phyloP scores from a whole-genome alignment of 306 rosid species.

The Quercus variabilis region DNA sequence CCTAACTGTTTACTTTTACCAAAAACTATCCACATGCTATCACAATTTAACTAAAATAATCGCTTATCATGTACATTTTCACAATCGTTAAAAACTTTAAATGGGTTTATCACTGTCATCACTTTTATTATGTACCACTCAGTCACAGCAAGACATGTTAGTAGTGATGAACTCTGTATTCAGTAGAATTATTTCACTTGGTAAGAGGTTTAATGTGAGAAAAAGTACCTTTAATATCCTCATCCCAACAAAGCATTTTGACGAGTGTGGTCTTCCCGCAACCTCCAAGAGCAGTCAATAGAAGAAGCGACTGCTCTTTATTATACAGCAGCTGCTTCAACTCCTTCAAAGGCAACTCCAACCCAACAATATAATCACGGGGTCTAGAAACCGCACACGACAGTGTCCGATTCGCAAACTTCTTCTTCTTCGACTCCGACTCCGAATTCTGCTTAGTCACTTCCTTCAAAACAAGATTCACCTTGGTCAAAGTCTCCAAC shows the following conservation, averaged over 20 bases:
- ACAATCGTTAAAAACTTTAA: no score
- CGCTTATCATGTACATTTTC: no score
- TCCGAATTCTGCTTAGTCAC: not conserved
- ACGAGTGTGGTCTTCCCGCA: constrained; percentile 58
- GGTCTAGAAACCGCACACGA: constrained; percentile 25
- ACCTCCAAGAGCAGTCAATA: constrained; percentile 47
- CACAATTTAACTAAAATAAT: no score
- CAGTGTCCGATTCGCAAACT: not conserved
- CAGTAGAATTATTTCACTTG: no score
- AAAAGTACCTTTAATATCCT: constrained; percentile 31
- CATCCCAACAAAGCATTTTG: constrained; percentile 31
- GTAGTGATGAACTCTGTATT: no score
- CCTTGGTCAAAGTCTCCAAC: not conserved
- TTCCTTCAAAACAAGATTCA: not conserved
- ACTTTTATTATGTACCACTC: no score
- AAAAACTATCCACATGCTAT: no score
- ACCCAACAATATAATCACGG: constrained; percentile 23
- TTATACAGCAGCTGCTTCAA: constrained; percentile 33
- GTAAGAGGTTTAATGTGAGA: not conserved
- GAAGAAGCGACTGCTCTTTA: constrained; percentile 4
- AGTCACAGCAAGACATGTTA: no score
- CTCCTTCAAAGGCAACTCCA: constrained; percentile 24
- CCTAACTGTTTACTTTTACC: no score
- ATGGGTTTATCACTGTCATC: no score
- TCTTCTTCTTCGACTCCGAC: not conserved